Percentiles rank a stretch among this genome's conserved stretches.
These are phyloP conservation scores for Harringtonia aguacate DNA, from an alignment of 2,329 filamentous ascomycete species.

Conservation along the genomic window DNA sequence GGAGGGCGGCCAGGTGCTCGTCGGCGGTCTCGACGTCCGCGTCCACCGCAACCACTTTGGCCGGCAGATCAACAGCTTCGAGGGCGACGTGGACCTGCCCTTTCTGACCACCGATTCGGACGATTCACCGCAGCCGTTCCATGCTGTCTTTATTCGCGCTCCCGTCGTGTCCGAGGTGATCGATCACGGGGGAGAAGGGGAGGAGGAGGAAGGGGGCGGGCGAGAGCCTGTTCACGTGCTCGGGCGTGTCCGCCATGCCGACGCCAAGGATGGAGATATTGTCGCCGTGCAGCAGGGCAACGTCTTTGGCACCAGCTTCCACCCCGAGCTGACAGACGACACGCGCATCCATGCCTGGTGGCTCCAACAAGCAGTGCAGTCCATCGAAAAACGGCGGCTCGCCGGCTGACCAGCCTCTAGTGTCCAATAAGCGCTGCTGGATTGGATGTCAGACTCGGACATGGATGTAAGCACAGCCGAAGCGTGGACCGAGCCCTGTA, in stretches of 20 bases:
- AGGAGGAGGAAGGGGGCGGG: too few species aligned
- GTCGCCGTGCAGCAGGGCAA: constrained; percentile 86
- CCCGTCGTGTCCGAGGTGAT: constrained; percentile 72
- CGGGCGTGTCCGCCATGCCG: constrained; percentile 26
- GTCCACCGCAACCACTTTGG: constrained; percentile 95
- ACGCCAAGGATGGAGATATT: constrained; percentile 53
- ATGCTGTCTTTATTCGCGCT: constrained; percentile 85
- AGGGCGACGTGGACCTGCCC: constrained; percentile 60
- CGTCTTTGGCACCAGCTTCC: constrained; percentile 89
- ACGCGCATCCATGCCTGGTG: constrained; percentile 89
- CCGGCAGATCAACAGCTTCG: constrained; percentile 84
- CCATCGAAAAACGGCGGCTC: too few species aligned
- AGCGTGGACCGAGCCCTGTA: too few species aligned
- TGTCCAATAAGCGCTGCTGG: too few species aligned
- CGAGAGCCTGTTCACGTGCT: constrained; percentile 34
- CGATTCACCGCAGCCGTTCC: constrained; percentile 45
- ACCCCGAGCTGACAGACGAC: constrained; percentile 86
- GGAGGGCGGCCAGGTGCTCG: constrained; percentile 81
- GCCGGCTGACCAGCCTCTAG: too few species aligned
- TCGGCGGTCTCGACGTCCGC: constrained; percentile 81
- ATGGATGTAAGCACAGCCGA: too few species aligned
- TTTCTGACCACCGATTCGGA: constrained; percentile 40
- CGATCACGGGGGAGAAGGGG: constrained; percentile 19
- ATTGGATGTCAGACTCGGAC: too few species aligned
- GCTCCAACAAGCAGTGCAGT: constrained; percentile 54